These are phyloP conservation scores for Conticribra guillardii DNA, from an alignment of 108 stramenopile genomes.

Conservation along the genomic window DNA sequence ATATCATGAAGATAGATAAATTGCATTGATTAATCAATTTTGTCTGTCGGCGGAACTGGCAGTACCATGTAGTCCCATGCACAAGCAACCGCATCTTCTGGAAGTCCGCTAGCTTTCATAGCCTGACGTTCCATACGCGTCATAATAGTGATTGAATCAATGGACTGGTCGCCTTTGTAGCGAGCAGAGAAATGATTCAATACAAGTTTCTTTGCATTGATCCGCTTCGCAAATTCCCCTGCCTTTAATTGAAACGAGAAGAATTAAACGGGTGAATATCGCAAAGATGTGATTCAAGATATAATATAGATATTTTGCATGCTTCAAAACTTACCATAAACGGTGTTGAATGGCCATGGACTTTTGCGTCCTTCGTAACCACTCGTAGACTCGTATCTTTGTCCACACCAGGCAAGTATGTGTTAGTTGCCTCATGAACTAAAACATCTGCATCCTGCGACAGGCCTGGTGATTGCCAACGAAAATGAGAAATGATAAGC, in stretches of 20 bases:
- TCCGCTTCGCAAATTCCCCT: conserved; percentile 70
- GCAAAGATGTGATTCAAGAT: not conserved
- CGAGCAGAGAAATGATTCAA: conserved; percentile 87
- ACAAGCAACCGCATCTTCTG: conserved; percentile 66
- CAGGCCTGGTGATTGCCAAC: conserved; percentile 48
- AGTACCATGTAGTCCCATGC: conserved; percentile 89
- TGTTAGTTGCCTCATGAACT: conserved; percentile 93
- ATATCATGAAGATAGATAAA: no score
- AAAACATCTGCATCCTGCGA: conserved; percentile 81
- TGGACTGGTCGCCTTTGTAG: conserved; percentile 79
- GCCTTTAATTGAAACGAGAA: conserved; percentile 38
- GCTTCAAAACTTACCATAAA: conserved; percentile 48
- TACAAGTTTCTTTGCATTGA: conserved; percentile 76
- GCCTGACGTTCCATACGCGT: conserved; percentile 84
- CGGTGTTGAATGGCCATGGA: conserved; percentile 90
- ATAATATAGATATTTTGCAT: not conserved
- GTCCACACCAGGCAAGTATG: conserved; percentile 72
- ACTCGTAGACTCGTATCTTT: conserved; percentile 57
- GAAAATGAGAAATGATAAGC: not conserved
- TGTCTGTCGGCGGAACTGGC: conserved; percentile 43
- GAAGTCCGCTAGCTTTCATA: conserved; percentile 68
- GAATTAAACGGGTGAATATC: not conserved
- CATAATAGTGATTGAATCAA: conserved; percentile 84
- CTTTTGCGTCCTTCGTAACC: conserved; percentile 71
- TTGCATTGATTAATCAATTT: no score